phyloP scores from a whole-genome alignment of 805 yeast genomes.

The Monosporozyma unispora region DNA sequence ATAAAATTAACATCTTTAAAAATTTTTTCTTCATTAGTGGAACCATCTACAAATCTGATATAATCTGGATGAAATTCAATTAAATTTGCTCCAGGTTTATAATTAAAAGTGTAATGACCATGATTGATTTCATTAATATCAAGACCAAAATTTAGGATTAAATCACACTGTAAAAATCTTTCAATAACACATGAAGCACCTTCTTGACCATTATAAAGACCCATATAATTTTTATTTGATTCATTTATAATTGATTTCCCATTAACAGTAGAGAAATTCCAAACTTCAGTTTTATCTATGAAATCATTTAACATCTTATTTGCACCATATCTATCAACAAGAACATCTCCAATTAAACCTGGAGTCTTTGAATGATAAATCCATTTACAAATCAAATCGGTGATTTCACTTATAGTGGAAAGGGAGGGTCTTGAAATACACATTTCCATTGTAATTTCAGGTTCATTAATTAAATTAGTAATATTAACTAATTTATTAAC shows the following conservation, averaged over 20 bases:
- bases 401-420: neutral
- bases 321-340: constrained; percentile 53
- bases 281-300: constrained; percentile 36
- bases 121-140: constrained; percentile 59
- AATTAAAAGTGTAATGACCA: constrained; percentile 50
- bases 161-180: constrained; percentile 50
- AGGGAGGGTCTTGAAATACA: constrained; percentile 8
- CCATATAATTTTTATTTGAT: constrained; percentile 51
- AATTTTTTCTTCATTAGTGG: constrained; percentile 14
- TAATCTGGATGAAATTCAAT: constrained; percentile 47
- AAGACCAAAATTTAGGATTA: constrained; percentile 63
- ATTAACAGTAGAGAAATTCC: constrained; percentile 52
- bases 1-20: constrained; percentile 39
- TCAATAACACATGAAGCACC: constrained; percentile 41
- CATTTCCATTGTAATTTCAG: constrained; percentile 10
- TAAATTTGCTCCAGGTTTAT: constrained; percentile 34
- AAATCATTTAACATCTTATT: constrained; percentile 40
- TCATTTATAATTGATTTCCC: constrained; percentile 74
- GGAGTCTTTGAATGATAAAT: constrained; percentile 52
- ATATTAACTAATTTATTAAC: constrained; percentile 33
- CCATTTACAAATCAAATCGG: constrained; percentile 30
- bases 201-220: constrained; percentile 60
- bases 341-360: constrained; percentile 60
- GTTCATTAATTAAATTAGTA: constrained; percentile 12
- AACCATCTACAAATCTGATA: constrained; percentile 36